Base-by-base conservation (phyloP, 2,329 filamentous ascomycete species). In the Trichoderma endophyticum region DNA sequence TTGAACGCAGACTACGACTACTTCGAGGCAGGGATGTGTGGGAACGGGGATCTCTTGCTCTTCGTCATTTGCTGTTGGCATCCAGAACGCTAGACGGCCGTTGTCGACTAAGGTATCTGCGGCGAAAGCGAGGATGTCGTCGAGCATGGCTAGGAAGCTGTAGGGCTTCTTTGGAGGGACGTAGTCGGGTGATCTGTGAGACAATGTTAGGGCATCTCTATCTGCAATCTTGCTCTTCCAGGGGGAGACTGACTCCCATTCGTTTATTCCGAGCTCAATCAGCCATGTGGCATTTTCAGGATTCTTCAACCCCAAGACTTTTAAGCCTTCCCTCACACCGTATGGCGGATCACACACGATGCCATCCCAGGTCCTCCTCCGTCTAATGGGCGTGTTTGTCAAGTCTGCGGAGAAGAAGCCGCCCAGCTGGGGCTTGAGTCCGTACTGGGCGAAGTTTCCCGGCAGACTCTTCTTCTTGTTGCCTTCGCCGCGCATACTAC, bases 271-370 rank as follows among this genome's bases (percentile, higher is more conserved):
- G 77, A 93, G 89, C 71, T 92, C 88, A 34, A 93, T 84, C 1
- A 93, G 84, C 77, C 86, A 87, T 1, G 86, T 83, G 5, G 82
- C 84, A 77, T 88, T 90, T 68, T 86, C 86, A 0, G 88, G 87
- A 76, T 96, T 91, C 74, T 91, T 89, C 69, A 89, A 87, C 1
- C 96, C 96, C 0, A 99, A 85, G 2, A 99, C 95, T 77, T 93
- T 93, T 73, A 98, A 82, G 0, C 96, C 96, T 81, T 99, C 96
- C 62, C 96, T 88, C 6, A 99, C 94, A 3, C 96, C 96, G 79
- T 99, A 99, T 0, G 96, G 96, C 21, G 96, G 96, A 82, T 99
- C 96, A 77, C 95, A 98, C 7, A 98, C 86, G 72, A 99, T 97
- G 4, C 93, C 95, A 80, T 99, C 95, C 72, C 98, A 89, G 75